Evolutionary conservation across 2,329 filamentous ascomycete genomes (phyloP).

Genomic region (Talaromyces sp.): DNA sequence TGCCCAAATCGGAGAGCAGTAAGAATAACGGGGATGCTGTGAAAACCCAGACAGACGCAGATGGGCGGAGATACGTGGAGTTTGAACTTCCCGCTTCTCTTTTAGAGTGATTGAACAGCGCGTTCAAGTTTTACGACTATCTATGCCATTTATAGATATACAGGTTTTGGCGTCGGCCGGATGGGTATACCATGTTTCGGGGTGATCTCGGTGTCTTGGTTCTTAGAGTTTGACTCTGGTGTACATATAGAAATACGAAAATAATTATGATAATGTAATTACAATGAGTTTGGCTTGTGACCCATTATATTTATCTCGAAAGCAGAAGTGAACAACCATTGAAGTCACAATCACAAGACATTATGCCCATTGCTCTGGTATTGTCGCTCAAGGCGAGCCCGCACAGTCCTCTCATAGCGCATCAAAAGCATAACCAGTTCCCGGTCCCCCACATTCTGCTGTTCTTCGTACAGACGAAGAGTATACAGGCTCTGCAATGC

Average conservation of each 20-base stretch:
- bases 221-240: not conserved
- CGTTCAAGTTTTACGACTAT: not conserved
- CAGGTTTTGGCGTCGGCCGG: not conserved
- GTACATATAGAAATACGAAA: not conserved
- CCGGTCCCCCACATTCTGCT: conserved; percentile 5
- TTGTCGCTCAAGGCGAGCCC: not conserved
- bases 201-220: not conserved
- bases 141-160: conserved; percentile 10
- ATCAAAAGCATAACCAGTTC: not conserved
- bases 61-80: conserved; percentile 12
- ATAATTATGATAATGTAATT: not conserved
- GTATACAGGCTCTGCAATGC: conserved; percentile 7
- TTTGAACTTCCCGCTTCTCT: conserved; percentile 25
- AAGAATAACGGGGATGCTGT: conserved; percentile 13
- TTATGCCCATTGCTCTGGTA: not conserved
- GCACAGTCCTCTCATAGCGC: conserved; percentile 1
- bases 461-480: conserved; percentile 17
- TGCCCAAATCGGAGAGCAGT: conserved; percentile 37
- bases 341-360: not conserved
- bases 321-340: not conserved
- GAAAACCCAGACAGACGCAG: conserved; percentile 12
- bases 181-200: not conserved
- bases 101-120: conserved; percentile 21
- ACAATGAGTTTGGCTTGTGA: not conserved
- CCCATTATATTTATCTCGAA: not conserved